Evolutionary conservation across 2,329 filamentous ascomycete genomes (phyloP).

Genomic region (Coniella vitis): DNA sequence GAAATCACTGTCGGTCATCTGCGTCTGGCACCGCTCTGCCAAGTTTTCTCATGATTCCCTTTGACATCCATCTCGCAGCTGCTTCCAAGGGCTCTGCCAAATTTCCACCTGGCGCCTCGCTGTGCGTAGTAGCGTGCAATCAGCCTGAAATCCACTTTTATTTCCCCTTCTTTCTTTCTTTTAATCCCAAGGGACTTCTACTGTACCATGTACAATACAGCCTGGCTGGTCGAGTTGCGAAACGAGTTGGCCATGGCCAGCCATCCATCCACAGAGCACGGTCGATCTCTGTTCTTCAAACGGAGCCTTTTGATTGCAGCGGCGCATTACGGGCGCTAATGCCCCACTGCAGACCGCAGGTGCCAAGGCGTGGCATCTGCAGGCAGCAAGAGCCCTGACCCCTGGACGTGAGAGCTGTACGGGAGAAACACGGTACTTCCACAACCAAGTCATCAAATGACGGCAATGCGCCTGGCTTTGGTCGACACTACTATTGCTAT

Average conservation of each 20-base stretch:
- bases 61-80: not conserved
- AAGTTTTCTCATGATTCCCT: not conserved
- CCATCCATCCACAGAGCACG: not conserved
- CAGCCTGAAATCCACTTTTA: constrained; percentile 9
- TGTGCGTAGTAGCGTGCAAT: constrained; percentile 14
- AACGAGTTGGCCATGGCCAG: not conserved
- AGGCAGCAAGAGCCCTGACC: constrained; percentile 4
- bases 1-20: not conserved
- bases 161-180: too few species aligned
- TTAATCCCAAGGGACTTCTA: not conserved
- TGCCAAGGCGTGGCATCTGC: constrained; percentile 11
- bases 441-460: too few species aligned
- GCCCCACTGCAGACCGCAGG: constrained; percentile 13
- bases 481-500: too few species aligned
- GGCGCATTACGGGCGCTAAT: constrained; percentile 12
- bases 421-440: not conserved
- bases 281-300: constrained; percentile 5
- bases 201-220: not conserved
- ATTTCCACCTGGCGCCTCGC: constrained; percentile 14
- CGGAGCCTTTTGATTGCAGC: constrained; percentile 17
- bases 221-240: not conserved
- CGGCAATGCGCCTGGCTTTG: too few species aligned
- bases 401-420: not conserved
- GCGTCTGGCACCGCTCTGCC: not conserved
- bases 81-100: constrained; percentile 3